These are phyloP conservation scores for Epichloe glyceriae DNA, from an alignment of 2,329 filamentous ascomycete genomes.

Conservation along the genomic window DNA sequence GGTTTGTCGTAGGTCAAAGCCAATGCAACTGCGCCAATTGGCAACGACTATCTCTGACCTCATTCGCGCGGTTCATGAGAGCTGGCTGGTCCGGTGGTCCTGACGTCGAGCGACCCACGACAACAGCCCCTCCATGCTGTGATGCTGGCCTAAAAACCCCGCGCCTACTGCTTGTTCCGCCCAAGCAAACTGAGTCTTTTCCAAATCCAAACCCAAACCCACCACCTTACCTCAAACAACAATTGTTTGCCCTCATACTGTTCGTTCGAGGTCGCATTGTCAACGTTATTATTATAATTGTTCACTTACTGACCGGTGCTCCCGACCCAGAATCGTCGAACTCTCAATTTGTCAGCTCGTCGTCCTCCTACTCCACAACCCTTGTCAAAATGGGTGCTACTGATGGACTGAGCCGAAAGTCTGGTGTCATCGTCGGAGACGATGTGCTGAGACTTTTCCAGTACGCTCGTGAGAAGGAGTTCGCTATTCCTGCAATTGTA, in stretches of 20 bases:
- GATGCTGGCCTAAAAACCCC: slow-evolving; percentile 3
- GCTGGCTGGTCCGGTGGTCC: not conserved
- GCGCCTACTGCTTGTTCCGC: not conserved
- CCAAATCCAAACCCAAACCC: not conserved
- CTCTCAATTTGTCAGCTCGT: not conserved
- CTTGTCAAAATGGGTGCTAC: slow-evolving; percentile 20
- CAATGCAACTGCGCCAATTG: slow-evolving; percentile 2
- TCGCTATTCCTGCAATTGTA: slow-evolving; percentile 72
- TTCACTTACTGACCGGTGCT: not conserved
- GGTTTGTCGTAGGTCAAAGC: not conserved
- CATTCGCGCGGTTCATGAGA: not conserved
- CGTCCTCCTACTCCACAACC: not conserved
- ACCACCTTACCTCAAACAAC: not conserved
- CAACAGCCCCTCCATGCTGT: slow-evolving; percentile 1
- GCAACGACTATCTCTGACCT: not conserved
- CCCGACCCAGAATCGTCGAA: not conserved
- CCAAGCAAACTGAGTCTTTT: not conserved
- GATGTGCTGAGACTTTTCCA: slow-evolving; percentile 60
- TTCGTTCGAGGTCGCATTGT: not conserved
- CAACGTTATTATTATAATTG: not conserved
- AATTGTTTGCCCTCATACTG: not conserved
- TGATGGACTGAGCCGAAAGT: slow-evolving; percentile 36
- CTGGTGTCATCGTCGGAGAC: slow-evolving; percentile 41
- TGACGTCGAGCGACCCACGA: slow-evolving; percentile 1
- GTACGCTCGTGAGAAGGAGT: slow-evolving; percentile 77